Conservation (phyloP, 345 rosid species). For the Mercurialis annua region DNA sequence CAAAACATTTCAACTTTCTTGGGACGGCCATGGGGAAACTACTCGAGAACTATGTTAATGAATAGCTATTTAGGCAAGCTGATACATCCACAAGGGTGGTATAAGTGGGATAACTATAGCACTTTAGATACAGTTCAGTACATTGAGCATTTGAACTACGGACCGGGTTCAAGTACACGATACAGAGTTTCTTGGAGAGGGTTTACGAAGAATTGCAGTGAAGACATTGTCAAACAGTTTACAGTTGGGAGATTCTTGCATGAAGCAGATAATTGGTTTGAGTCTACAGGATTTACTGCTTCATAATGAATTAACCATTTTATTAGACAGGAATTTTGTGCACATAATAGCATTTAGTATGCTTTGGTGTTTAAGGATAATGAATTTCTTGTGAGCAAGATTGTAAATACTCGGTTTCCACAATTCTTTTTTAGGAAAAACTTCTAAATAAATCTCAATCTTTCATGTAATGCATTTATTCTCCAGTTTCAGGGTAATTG, state of each 20-base stretch:
- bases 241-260: not conserved
- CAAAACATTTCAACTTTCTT: not conserved
- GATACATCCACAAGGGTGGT: constrained; percentile 18
- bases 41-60: constrained; percentile 8
- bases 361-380: too few relatives aligned
- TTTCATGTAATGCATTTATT: too few relatives aligned
- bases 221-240: constrained; percentile 6
- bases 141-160: constrained; percentile 14
- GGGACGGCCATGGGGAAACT: constrained; percentile 20
- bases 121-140: constrained; percentile 15
- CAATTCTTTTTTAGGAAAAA: too few relatives aligned
- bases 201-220: constrained; percentile 10
- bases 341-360: too few relatives aligned
- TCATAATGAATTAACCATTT: not conserved
- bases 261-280: constrained; percentile 2
- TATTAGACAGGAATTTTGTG: not conserved
- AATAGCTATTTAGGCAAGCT: constrained; percentile 15
- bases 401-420: too few relatives aligned
- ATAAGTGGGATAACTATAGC: constrained; percentile 8
- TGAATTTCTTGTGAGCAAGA: too few relatives aligned
- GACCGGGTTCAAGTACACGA: constrained; percentile 13
- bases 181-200: constrained; percentile 12
- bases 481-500: too few relatives aligned
- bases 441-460: too few relatives aligned
- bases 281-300: constrained; percentile 4